Conservation (phyloP, 441 rosid genomes). For the Gossypium lobatum region DNA sequence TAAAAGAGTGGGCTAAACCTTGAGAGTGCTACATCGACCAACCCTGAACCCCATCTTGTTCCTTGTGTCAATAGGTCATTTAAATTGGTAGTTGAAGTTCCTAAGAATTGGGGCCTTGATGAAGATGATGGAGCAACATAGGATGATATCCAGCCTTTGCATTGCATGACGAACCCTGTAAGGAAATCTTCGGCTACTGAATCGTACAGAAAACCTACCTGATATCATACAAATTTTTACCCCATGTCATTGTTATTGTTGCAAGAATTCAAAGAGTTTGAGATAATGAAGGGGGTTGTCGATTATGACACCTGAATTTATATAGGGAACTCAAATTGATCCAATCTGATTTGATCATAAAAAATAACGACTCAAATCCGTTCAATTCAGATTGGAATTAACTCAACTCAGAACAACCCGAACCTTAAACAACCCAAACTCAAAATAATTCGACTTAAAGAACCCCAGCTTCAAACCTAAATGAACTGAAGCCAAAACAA, state of each 20-base stretch:
- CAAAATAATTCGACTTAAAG: too few species aligned
- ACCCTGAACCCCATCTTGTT: slow-evolving; percentile 30
- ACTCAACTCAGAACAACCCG: too few species aligned
- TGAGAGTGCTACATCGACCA: slow-evolving; percentile 6
- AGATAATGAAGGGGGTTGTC: too few species aligned
- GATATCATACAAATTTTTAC: slow-evolving; percentile 11
- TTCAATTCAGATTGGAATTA: too few species aligned
- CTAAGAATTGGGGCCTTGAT: slow-evolving; percentile 22
- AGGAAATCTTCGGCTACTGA: slow-evolving; percentile 20
- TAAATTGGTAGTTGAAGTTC: slow-evolving; percentile 25
- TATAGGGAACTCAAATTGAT: too few species aligned
- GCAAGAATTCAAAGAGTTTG: neutral
- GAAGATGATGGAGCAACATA: slow-evolving; percentile 24
- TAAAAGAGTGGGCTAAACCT: slow-evolving; percentile 5
- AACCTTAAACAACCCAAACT: too few species aligned
- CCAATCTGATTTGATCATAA: too few species aligned
- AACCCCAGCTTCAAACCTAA: too few species aligned
- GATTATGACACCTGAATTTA: too few species aligned
- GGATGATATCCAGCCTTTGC: slow-evolving; percentile 29
- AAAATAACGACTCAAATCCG: too few species aligned
- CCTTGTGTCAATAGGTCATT: slow-evolving; percentile 31
- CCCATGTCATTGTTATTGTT: slow-evolving; percentile 19
- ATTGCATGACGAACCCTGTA: slow-evolving; percentile 28
- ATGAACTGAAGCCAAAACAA: too few species aligned
- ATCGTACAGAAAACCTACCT: slow-evolving; percentile 19